Evolutionary conservation across 2,329 filamentous ascomycete species (phyloP), one percentile per base, ranked within the genome.

Genomic region (Colletotrichum acutatum): DNA sequence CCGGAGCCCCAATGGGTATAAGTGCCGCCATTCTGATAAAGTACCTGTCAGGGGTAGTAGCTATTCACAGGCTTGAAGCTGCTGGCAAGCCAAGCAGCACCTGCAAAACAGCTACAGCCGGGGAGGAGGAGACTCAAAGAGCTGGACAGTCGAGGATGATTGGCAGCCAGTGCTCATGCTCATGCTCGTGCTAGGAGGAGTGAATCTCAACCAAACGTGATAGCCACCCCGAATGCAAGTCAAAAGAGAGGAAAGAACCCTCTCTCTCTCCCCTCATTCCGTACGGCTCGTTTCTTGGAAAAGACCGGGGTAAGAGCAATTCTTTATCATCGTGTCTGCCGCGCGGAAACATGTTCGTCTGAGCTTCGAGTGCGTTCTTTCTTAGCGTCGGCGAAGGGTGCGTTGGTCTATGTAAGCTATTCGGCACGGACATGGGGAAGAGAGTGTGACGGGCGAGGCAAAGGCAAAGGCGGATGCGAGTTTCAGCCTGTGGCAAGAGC

Each of bases 331-430:
- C 32, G 30, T 59, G 49, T 32, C 12, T 42, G 19, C 8, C 42
- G 37, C n/a, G 19, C 16, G 26, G 19, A 42, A 59, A 56, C 54
- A 65, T 37, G 46, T 71, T 73, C 67, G 67, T 73, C 71, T 66
- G 56, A 61, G 53, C 60, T 66, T 61, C 65, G 60, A 60, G 32
- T 73, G 71, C 62, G 5, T 26, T 56, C 28, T 30, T 65, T 22
- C 22, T 34, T 73, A 73, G 71, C 66, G 71, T 64, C 71, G 71
- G 71, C 60, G 60, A 56, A 61, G 61, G 56, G 63, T 73, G 67
- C 61, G 67, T 70, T 73, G 71, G 67, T 53, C 61, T 66, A 34
- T 66, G 71, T 19, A 66, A 12, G 65, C 37, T 56, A 22, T 14
- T 22, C 71, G 71, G 71, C 71, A 71, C 66, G 66, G 67, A 56